Evolutionary conservation across 306 rosid species (phyloP).

Genomic region (Cucumis hystrix): DNA sequence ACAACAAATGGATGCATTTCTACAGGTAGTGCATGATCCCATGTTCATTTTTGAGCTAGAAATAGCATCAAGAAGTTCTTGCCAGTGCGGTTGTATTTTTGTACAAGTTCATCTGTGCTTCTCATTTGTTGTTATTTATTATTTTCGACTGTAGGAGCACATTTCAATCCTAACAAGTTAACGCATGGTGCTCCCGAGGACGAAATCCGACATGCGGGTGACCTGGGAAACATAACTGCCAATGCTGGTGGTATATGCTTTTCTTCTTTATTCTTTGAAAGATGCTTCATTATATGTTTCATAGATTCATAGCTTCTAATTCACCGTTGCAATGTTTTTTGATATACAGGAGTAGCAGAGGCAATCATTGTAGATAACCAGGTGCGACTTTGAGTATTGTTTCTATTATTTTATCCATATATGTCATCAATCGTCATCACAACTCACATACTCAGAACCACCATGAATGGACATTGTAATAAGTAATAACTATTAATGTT

Average conservation of each 20-base stretch:
- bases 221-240: constrained; percentile 97
- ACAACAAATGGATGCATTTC: constrained; percentile 97
- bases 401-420: background rate
- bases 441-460: background rate
- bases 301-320: background rate
- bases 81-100: background rate
- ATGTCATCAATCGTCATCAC: background rate
- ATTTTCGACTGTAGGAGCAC: constrained; percentile 45
- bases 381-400: constrained; percentile 26
- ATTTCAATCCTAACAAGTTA: constrained; percentile 54
- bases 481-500: background rate
- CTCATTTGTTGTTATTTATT: background rate
- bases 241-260: constrained; percentile 43
- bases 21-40: constrained; percentile 35
- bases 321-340: constrained; percentile 7
- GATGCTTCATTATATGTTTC: background rate
- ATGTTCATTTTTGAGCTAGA: background rate
- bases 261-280: constrained; percentile 5
- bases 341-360: constrained; percentile 54
- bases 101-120: background rate
- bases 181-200: constrained; percentile 96
- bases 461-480: background rate
- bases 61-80: background rate
- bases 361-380: constrained; percentile 58
- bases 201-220: constrained; percentile 97